Evolutionary conservation across 176 grass and related monocot genomes (phyloP).

Genomic region (Dendrocalamus sinicus): DNA sequence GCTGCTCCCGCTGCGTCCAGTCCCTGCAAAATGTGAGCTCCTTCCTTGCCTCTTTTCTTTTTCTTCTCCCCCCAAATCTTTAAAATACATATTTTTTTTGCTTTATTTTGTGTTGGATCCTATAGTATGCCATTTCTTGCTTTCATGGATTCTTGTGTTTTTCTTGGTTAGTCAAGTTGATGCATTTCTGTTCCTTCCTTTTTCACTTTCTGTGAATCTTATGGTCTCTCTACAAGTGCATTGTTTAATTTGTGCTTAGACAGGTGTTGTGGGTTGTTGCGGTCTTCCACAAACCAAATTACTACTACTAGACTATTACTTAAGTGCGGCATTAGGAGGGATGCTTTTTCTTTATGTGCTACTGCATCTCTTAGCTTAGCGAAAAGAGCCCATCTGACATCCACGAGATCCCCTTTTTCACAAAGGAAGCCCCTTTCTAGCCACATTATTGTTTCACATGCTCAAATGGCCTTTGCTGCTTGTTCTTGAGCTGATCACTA

Average conservation of each 20-base stretch:
- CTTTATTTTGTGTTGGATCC: not conserved
- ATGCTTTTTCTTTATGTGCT: not conserved
- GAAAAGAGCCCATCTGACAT: conserved; percentile 42
- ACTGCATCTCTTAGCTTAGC: conserved; percentile 5
- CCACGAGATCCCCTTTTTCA: conserved; percentile 48
- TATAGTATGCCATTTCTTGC: not conserved
- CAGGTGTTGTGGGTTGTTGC: not conserved
- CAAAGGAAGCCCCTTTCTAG: conserved; percentile 50
- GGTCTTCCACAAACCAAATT: not conserved
- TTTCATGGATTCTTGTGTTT: conserved; percentile 8
- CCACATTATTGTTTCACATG: conserved; percentile 49
- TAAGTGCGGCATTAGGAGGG: not conserved
- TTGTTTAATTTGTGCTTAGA: not conserved
- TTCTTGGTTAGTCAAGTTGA: not conserved
- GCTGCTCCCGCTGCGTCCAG: conserved; percentile 84
- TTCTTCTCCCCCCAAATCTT: not conserved
- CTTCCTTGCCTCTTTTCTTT: conserved; percentile 28
- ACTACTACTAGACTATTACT: not conserved
- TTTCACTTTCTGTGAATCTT: not conserved
- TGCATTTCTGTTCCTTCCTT: not conserved
- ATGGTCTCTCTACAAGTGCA: not conserved
- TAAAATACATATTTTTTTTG: not conserved
- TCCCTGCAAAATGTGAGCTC: conserved; percentile 80
- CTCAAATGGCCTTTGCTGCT: conserved; percentile 27
- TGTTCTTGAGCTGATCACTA: conserved; percentile 48